Conservation (phyloP, 1,139 yeast species). For the Nakaseomyces bracarensis region DNA sequence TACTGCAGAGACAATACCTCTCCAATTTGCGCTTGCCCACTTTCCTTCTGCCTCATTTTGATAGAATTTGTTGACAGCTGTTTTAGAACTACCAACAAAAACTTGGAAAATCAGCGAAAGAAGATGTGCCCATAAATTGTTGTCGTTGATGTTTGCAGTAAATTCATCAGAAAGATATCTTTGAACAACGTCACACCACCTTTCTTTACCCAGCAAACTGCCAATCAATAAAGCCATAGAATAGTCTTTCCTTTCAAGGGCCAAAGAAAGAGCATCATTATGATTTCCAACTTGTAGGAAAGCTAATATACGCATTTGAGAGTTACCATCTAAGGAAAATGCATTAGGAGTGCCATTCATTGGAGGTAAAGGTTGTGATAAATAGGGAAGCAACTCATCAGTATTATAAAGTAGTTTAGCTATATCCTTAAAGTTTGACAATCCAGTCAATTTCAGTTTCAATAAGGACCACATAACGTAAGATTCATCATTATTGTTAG, state of each 20-base stretch:
- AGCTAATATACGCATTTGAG: constrained; percentile 24
- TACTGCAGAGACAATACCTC: constrained; percentile 42
- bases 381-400: constrained; percentile 21
- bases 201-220: constrained; percentile 52
- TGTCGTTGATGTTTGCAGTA: constrained; percentile 37
- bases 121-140: constrained; percentile 35
- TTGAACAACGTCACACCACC: constrained; percentile 51
- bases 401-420: constrained; percentile 27
- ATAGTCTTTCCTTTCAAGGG: constrained; percentile 64
- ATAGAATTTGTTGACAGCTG: constrained; percentile 44
- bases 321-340: constrained; percentile 20
- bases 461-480: constrained; percentile 20
- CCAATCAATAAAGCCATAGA: constrained; percentile 69
- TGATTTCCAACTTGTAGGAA: constrained; percentile 55
- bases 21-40: constrained; percentile 49
- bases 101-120: constrained; percentile 58
- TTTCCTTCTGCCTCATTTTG: constrained; percentile 35
- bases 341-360: constrained; percentile 18
- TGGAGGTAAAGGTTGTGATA: constrained; percentile 19
- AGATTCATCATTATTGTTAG: constrained; percentile 11
- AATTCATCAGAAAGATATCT: constrained; percentile 42
- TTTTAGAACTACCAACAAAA: constrained; percentile 53
- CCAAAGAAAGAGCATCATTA: constrained; percentile 54
- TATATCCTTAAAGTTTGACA: constrained; percentile 18
- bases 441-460: constrained; percentile 19